Base-by-base conservation (phyloP, 768 basidiomycete species). In the Nidularia sp. region DNA sequence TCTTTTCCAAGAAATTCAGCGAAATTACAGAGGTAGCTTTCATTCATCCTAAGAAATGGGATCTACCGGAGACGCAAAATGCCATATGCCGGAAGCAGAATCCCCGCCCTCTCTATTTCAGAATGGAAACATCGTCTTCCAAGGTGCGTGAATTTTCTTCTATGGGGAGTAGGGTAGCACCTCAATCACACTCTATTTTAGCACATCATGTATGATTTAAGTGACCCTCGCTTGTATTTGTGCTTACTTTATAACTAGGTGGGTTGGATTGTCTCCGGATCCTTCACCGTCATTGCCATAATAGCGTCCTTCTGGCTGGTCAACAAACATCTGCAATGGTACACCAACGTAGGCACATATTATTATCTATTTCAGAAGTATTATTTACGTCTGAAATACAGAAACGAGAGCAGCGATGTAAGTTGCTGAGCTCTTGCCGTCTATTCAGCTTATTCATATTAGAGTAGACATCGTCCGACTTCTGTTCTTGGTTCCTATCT, bases 401-500 rank as follows among this genome's bases (percentile, higher is more conserved):
- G 85, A 85, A 84, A 80, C 69, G 69, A 39, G 84, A 86, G 60
- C 86, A 89, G 65, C 74, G 86, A 48, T 85, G 86, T 85, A 58
- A 34, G 77, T 58, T 15, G 9, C 6, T 43, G 12, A 9, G 5
- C 31, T 35, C 25, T 15, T 8, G 29, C 12, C 8, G 29, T 33
- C 2, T 36, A 18, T 41, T 50, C 13, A 18, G 35, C 1, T 33
- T 49, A 44, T 39, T 53, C 25, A 49, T n/a, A 36, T 46, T 53
- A 15, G 35, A 22, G 2, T 52, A 87, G 84, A 88, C 62, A 86
- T 88, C 58, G 77, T 88, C 46, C 83, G 89, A 6, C 68, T 90
- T 15, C 74, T 92, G 22, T 81, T 90, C 66, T 84, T 92, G 83
- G 86, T 89, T 2, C 86, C 88, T 2, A 74, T 89, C 33, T 92